Evolutionary conservation across 2,329 filamentous ascomycete genomes (phyloP).

Genomic region (Acrocalymma vagum): DNA sequence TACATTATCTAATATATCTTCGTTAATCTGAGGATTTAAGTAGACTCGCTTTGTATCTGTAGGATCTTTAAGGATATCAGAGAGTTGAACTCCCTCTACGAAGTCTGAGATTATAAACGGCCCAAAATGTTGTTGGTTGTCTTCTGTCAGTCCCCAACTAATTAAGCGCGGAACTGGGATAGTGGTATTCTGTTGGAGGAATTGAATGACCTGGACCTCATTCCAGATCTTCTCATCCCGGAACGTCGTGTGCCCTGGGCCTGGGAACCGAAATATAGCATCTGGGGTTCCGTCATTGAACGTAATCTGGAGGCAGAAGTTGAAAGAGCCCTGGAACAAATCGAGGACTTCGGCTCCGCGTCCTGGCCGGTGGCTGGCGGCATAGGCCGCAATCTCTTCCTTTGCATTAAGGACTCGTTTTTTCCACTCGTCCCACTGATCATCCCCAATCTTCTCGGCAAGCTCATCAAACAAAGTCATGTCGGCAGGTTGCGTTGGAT

Average conservation of each 20-base stretch:
- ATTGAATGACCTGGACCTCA: conserved; percentile 23
- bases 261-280: conserved; percentile 24
- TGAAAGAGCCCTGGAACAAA: conserved; percentile 21
- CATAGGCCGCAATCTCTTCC: conserved; percentile 20
- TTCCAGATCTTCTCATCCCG: conserved; percentile 24
- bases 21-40: conserved; percentile 15
- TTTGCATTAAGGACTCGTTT: conserved; percentile 12
- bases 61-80: conserved; percentile 18
- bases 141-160: conserved; percentile 18
- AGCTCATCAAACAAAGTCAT: conserved; percentile 20
- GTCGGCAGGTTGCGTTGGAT: conserved; percentile 4
- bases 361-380: conserved; percentile 15
- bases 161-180: conserved; percentile 22
- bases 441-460: conserved; percentile 15
- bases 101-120: conserved; percentile 28
- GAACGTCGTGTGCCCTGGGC: conserved; percentile 17
- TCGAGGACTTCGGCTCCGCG: conserved; percentile 16
- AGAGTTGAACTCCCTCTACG: conserved; percentile 18
- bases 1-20: conserved; percentile 24
- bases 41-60: conserved; percentile 11
- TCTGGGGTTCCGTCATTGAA: conserved; percentile 18
- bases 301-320: conserved; percentile 17
- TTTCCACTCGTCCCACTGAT: conserved; percentile 18
- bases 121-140: conserved; percentile 20
- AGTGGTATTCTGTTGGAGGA: conserved; percentile 22